These are phyloP conservation scores for Pichia deserticola DNA, from an alignment of 805 yeast genomes.

Conservation along the genomic window DNA sequence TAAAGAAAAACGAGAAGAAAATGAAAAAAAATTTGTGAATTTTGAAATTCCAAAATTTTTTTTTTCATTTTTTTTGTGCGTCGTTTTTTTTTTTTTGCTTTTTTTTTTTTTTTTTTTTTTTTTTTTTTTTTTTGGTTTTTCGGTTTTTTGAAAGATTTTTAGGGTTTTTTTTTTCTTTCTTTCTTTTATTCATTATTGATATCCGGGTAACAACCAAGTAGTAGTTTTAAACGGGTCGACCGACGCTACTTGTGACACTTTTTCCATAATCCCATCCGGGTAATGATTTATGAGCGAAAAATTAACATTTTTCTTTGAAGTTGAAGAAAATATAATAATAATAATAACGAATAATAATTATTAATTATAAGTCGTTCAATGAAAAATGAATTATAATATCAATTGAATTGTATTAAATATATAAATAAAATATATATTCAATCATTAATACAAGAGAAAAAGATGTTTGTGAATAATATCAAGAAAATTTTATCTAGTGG, in stretches of 20 bases:
- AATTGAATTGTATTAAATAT: too few relatives aligned
- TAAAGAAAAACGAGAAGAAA: not conserved
- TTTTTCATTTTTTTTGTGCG: constrained; percentile 4
- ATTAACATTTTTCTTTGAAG: not conserved
- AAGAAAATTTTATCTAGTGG: not conserved
- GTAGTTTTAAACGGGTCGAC: not conserved
- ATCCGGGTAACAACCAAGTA: not conserved
- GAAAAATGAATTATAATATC: too few relatives aligned
- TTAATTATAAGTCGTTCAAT: too few relatives aligned
- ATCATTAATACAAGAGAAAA: not conserved
- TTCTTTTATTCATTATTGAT: too few relatives aligned
- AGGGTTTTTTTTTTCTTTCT: too few relatives aligned
- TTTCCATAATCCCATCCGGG: not conserved
- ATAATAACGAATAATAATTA: too few relatives aligned
- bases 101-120: too few relatives aligned
- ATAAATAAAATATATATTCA: too few relatives aligned
- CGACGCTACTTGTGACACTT: not conserved
- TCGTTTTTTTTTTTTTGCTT: not conserved
- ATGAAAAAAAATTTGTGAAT: not conserved
- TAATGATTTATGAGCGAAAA: not conserved
- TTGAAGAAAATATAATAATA: too few relatives aligned
- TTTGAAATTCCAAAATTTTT: too few relatives aligned
- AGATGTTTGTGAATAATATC: not conserved
- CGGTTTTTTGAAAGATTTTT: too few relatives aligned
- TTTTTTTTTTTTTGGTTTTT: too few relatives aligned